A percentile compares a stretch with the other conserved stretches of the same genome.
phyloP scores from a whole-genome alignment of 495 filamentous ascomycete species.

The Podospora comata region DNA sequence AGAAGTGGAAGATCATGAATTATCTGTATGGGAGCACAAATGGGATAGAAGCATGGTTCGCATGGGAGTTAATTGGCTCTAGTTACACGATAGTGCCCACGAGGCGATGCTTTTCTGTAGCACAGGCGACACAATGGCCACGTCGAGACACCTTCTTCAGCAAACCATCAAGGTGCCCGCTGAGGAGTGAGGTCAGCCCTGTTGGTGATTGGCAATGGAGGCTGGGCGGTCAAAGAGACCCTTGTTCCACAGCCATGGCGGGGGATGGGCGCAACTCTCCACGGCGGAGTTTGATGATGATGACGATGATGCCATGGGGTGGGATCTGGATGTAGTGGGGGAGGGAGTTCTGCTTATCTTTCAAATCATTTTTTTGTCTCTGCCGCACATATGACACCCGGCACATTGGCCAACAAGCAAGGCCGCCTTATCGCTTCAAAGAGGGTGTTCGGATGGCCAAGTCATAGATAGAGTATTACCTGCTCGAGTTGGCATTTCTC shows the following conservation, averaged over 20 bases:
- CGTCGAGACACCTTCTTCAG: background rate
- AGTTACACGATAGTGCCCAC: background rate
- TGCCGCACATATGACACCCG: background rate
- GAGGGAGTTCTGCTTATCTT: background rate
- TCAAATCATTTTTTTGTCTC: no score
- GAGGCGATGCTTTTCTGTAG: background rate
- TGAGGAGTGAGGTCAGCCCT: background rate
- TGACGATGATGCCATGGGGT: background rate
- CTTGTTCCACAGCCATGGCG: background rate
- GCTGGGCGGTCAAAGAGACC: slow-evolving; percentile 3
- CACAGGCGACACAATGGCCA: background rate
- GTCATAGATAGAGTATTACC: background rate
- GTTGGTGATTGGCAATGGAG: slow-evolving; percentile 5
- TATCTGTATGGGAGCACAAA: background rate
- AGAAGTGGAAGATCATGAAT: background rate
- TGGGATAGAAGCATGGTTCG: background rate
- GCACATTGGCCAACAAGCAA: background rate
- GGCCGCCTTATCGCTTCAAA: background rate
- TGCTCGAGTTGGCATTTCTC: background rate
- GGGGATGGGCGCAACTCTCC: background rate
- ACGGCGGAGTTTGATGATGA: background rate
- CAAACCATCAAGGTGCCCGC: slow-evolving; percentile 14
- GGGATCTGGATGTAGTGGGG: no score
- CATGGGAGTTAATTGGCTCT: background rate
- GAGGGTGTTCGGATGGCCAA: background rate